These are phyloP conservation scores for Scutellaria baicalensis DNA, from an alignment of 257 asterid species.

Conservation along the genomic window DNA sequence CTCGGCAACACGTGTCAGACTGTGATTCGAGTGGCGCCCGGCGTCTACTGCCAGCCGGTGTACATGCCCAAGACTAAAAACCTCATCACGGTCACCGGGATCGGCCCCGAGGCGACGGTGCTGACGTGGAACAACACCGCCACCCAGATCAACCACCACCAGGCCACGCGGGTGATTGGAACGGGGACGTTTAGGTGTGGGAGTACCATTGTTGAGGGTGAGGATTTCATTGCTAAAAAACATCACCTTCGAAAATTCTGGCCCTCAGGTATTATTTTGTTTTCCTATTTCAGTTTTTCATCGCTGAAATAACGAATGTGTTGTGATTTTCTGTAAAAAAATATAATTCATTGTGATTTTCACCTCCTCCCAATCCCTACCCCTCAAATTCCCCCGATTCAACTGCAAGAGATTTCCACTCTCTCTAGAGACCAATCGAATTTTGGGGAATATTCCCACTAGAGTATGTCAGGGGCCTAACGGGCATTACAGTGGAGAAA, in stretches of 20 bases:
- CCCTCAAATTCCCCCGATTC: too few species aligned
- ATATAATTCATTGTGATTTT: too few species aligned
- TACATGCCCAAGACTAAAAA: slow-evolving; percentile 90
- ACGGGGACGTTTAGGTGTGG: slow-evolving; percentile 98
- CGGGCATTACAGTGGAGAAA: too few species aligned
- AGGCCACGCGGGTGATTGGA: slow-evolving; percentile 83
- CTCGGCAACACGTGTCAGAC: slow-evolving; percentile 63
- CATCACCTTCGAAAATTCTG: slow-evolving; percentile 81
- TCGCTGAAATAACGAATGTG: background rate
- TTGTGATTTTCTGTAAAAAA: background rate
- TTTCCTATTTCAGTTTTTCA: background rate
- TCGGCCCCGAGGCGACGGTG: slow-evolving; percentile 67
- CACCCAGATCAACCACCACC: slow-evolving; percentile 73
- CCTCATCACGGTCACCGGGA: slow-evolving; percentile 70
- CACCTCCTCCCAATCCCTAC: too few species aligned
- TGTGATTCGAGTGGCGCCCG: slow-evolving; percentile 73
- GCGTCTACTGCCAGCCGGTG: slow-evolving; percentile 69
- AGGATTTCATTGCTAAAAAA: slow-evolving; percentile 97
- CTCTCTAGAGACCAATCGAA: too few species aligned
- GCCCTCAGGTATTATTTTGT: slow-evolving; percentile 52
- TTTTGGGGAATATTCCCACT: too few species aligned
- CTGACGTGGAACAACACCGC: slow-evolving; percentile 90
- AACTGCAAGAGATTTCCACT: too few species aligned
- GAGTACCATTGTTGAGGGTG: slow-evolving; percentile 78
- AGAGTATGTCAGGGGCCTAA: too few species aligned